A percentile compares a stretch with the other conserved stretches of the same genome.
Evolutionary conservation across 495 filamentous ascomycete species (phyloP).

Genomic region (Penicillium maclennaniae): DNA sequence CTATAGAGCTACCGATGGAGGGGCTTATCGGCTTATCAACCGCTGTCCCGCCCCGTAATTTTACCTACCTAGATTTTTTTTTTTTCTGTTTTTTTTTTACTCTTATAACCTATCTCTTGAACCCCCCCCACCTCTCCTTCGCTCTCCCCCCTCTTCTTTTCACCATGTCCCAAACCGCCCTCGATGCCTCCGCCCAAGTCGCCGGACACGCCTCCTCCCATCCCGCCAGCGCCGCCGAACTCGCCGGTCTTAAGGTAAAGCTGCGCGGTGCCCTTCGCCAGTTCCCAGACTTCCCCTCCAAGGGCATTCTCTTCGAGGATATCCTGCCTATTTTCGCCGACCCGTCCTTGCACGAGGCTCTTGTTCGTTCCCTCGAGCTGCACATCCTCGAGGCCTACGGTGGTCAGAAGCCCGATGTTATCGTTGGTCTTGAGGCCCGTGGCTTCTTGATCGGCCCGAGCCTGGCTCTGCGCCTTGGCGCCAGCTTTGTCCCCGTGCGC

Average conservation of each 20-base stretch:
- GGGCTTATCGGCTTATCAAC: conserved; percentile 25
- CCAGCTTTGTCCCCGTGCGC: conserved; percentile 89
- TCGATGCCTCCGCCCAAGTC: conserved; percentile 48
- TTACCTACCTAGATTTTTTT: conserved; percentile 24
- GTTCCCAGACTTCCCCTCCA: conserved; percentile 91
- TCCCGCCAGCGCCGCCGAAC: conserved; percentile 77
- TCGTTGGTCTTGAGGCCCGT: conserved; percentile 89
- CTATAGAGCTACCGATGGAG: conserved; percentile 5
- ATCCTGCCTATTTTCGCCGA: conserved; percentile 95
- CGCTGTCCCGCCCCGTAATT: conserved; percentile 12
- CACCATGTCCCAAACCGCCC: conserved; percentile 56
- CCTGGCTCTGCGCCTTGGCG: conserved; percentile 78
- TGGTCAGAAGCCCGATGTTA: conserved; percentile 70
- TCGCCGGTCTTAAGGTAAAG: conserved; percentile 88
- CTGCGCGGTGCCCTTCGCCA: conserved; percentile 61
- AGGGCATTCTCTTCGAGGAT: conserved; percentile 96
- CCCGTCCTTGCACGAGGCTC: conserved; percentile 64
- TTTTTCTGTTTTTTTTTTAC: conserved; percentile 18
- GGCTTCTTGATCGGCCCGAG: conserved; percentile 95
- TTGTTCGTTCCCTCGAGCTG: conserved; percentile 84
- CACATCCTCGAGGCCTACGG: conserved; percentile 58
- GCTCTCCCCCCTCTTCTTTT: conserved; percentile 34
- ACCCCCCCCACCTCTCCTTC: conserved; percentile 17
- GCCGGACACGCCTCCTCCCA: conserved; percentile 45
- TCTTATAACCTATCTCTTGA: conserved; percentile 21